Conservation (phyloP, 1,284 basidiomycete species). For the Tylopilus orsonianus region DNA sequence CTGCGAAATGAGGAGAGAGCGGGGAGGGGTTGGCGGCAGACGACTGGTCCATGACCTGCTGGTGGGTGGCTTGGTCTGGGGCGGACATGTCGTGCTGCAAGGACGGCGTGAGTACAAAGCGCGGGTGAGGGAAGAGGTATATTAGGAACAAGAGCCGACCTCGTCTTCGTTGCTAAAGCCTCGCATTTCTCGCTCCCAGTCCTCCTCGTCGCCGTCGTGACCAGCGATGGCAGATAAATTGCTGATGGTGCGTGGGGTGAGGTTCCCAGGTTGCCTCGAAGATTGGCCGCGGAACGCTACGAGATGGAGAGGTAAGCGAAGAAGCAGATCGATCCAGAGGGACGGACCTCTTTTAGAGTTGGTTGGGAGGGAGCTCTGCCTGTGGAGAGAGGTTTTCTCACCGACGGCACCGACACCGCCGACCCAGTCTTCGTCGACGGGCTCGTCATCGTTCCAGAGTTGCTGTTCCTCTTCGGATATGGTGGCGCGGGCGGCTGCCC, state of each 20-base stretch:
- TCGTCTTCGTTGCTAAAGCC: slow-evolving; percentile 62
- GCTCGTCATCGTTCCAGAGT: slow-evolving; percentile 71
- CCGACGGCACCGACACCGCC: slow-evolving; percentile 77
- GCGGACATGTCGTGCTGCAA: slow-evolving; percentile 30
- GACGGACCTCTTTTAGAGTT: slow-evolving; percentile 72
- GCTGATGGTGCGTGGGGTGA: slow-evolving; percentile 73
- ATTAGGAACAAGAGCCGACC: slow-evolving; percentile 37
- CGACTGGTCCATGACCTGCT: slow-evolving; percentile 50
- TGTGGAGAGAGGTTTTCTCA: slow-evolving; percentile 74
- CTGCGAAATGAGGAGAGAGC: slow-evolving; percentile 58
- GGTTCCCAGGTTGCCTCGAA: slow-evolving; percentile 54
- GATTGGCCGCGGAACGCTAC: slow-evolving; percentile 48
- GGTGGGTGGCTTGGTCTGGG: slow-evolving; percentile 45
- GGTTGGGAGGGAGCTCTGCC: slow-evolving; percentile 78
- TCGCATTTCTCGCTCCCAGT: slow-evolving; percentile 71
- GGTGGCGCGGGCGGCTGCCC: slow-evolving; percentile 57
- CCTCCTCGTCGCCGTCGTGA: slow-evolving; percentile 81
- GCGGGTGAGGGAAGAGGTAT: slow-evolving; percentile 1
- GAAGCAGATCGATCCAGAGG: neutral
- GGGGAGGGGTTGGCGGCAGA: slow-evolving; percentile 48
- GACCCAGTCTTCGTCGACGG: slow-evolving; percentile 76
- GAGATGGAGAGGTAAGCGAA: slow-evolving; percentile 14
- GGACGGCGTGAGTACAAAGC: slow-evolving; percentile 6
- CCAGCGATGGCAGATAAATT: slow-evolving; percentile 79
- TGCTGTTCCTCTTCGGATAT: slow-evolving; percentile 71